phyloP scores from a whole-genome alignment of 306 rosid species.

The Quercus parvula region DNA sequence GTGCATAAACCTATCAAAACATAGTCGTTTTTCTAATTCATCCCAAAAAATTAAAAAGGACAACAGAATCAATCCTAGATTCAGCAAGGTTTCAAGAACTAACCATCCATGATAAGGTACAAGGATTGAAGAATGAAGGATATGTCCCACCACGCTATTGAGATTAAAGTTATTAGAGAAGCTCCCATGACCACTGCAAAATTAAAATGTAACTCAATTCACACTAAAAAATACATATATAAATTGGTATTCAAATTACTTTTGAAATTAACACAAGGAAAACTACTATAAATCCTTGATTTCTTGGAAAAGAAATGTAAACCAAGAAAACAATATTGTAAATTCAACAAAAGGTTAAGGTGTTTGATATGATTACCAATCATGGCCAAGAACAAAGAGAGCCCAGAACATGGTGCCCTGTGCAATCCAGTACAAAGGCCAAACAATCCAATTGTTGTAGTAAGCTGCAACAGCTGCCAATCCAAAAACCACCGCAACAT shows the following conservation, averaged over 20 bases:
- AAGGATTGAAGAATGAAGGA: constrained; percentile 91
- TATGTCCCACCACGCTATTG: constrained; percentile 85
- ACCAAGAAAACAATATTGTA: background rate
- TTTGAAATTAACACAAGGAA: background rate
- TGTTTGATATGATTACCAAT: constrained; percentile 51
- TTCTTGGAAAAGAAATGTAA: background rate
- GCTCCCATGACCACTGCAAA: constrained; percentile 96
- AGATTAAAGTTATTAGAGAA: constrained; percentile 71
- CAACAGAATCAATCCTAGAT: background rate
- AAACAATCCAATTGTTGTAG: constrained; percentile 73
- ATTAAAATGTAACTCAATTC: constrained; percentile 15
- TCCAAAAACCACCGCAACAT: constrained; percentile 71
- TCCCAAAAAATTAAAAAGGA: background rate
- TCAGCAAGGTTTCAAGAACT: constrained; percentile 5
- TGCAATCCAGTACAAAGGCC: constrained; percentile 98
- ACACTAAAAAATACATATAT: background rate
- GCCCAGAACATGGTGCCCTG: constrained; percentile 99
- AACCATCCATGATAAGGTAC: constrained; percentile 99
- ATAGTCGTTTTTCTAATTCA: background rate
- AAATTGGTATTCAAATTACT: constrained; percentile 8
- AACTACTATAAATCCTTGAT: background rate
- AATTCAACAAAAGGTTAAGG: background rate
- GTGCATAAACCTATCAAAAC: background rate
- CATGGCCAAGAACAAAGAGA: constrained; percentile 98
- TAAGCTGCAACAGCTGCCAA: constrained; percentile 81